Evolutionary conservation across 768 basidiomycete genomes (phyloP).

Genomic region (Phlebiopsis flavidoalba): DNA sequence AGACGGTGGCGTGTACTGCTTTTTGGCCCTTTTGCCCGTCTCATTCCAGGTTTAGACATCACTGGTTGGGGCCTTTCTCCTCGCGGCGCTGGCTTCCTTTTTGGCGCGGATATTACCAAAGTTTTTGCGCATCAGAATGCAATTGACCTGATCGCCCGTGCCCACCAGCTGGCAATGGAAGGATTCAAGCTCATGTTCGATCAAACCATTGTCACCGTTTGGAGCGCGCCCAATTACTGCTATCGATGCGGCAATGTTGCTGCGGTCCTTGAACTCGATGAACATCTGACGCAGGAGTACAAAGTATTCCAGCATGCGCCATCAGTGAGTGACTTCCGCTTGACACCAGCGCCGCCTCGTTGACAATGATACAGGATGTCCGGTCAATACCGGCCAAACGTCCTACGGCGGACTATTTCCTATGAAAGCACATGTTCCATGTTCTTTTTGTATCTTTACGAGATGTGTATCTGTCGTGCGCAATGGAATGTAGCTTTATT

Average conservation of each 20-base stretch:
- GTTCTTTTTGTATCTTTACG: not conserved
- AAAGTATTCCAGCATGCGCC: slow-evolving; percentile 93
- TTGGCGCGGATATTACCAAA: slow-evolving; percentile 90
- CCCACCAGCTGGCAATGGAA: slow-evolving; percentile 98
- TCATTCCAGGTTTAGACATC: slow-evolving; percentile 54
- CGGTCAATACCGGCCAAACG: slow-evolving; percentile 78
- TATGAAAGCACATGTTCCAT: slow-evolving; percentile 21
- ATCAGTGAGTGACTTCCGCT: slow-evolving; percentile 39
- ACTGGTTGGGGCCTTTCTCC: slow-evolving; percentile 95
- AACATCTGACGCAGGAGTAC: slow-evolving; percentile 89
- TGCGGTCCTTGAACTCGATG: slow-evolving; percentile 91
- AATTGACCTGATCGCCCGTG: slow-evolving; percentile 92
- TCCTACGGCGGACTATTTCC: slow-evolving; percentile 84
- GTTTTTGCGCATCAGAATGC: slow-evolving; percentile 86
- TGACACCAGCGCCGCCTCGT: not conserved
- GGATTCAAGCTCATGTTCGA: slow-evolving; percentile 98
- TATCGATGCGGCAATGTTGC: slow-evolving; percentile 97
- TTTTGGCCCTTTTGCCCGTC: not conserved
- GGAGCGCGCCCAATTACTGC: slow-evolving; percentile 98
- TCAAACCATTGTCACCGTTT: slow-evolving; percentile 90
- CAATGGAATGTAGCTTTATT: not conserved
- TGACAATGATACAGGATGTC: slow-evolving; percentile 50
- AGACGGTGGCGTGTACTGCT: slow-evolving; percentile 58
- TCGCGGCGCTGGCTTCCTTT: slow-evolving; percentile 94
- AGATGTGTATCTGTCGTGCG: not conserved